Conservation (phyloP, 257 asterid species). For the Linaria vulgaris region DNA sequence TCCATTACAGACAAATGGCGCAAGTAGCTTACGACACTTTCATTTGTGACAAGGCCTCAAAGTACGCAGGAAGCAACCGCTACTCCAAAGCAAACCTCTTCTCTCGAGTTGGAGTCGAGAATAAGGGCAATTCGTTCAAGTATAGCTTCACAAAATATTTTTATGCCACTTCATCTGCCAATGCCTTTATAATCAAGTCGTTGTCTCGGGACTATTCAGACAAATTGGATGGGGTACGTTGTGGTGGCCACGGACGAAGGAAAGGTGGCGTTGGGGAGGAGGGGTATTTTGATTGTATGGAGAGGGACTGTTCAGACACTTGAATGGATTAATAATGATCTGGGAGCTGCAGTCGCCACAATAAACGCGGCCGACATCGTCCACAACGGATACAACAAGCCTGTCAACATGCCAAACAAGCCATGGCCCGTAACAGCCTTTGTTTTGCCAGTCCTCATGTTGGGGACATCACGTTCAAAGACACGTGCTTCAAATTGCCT, state of each 20-base stretch:
- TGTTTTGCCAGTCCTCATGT: conserved; percentile 71
- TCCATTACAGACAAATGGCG: conserved; percentile 69
- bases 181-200: conserved; percentile 57
- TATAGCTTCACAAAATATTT: conserved; percentile 57
- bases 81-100: conserved; percentile 51
- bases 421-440: conserved; percentile 65
- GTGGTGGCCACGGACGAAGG: conserved; percentile 90
- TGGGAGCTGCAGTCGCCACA: conserved; percentile 76
- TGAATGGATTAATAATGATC: conserved; percentile 75
- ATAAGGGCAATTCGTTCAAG: conserved; percentile 41
- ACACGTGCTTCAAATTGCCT: conserved; percentile 13
- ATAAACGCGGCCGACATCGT: conserved; percentile 68
- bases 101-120: conserved; percentile 51
- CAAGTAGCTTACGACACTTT: conserved; percentile 80
- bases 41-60: conserved; percentile 55
- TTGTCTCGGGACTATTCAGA: conserved; percentile 75
- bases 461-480: conserved; percentile 47
- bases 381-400: conserved; percentile 48
- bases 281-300: conserved; percentile 80
- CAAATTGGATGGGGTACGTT: conserved; percentile 83
- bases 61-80: conserved; percentile 65
- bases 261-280: conserved; percentile 54
- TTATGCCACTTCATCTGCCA: conserved; percentile 63
- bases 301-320: conserved; percentile 65
- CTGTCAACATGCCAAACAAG: conserved; percentile 37